Conservation (phyloP, 148 eudicot genomes). For the Talinum fruticosum region DNA sequence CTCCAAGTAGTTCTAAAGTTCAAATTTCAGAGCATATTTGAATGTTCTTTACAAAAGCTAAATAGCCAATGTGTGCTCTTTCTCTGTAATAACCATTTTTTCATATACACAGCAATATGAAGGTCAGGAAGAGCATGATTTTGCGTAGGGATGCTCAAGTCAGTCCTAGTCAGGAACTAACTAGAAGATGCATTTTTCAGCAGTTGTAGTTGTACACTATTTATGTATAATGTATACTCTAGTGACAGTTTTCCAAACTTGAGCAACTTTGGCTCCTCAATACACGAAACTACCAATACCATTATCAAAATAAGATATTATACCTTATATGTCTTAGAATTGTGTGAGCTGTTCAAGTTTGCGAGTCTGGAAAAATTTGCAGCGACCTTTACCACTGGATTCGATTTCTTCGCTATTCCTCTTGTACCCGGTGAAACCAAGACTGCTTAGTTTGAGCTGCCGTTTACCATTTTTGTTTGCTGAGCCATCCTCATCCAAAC, state of each 20-base stretch:
- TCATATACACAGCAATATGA: neutral
- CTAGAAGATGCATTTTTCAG: neutral
- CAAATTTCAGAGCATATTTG: neutral
- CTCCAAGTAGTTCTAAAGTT: neutral
- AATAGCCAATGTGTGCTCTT: neutral
- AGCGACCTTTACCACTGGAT: conserved; percentile 84
- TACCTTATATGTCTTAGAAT: conserved; percentile 42
- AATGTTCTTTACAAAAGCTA: neutral
- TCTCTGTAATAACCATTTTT: neutral
- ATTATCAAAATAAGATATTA: neutral
- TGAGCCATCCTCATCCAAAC: conserved; percentile 54
- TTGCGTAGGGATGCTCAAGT: neutral
- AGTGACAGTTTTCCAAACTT: neutral
- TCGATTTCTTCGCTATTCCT: conserved; percentile 75
- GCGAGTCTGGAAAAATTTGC: conserved; percentile 93
- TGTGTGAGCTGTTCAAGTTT: conserved; percentile 72
- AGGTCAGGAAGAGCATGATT: neutral
- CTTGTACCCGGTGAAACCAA: conserved; percentile 73
- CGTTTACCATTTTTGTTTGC: conserved; percentile 54
- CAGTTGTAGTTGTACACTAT: neutral
- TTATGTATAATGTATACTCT: neutral
- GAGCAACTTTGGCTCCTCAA: neutral
- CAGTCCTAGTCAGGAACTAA: neutral
- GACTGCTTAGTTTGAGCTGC: conserved; percentile 61
- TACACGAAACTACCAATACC: neutral